Evolutionary conservation across 805 yeast genomes (phyloP), one percentile per base, ranked within the genome.

Genomic region (Ogataea dorogensis): DNA sequence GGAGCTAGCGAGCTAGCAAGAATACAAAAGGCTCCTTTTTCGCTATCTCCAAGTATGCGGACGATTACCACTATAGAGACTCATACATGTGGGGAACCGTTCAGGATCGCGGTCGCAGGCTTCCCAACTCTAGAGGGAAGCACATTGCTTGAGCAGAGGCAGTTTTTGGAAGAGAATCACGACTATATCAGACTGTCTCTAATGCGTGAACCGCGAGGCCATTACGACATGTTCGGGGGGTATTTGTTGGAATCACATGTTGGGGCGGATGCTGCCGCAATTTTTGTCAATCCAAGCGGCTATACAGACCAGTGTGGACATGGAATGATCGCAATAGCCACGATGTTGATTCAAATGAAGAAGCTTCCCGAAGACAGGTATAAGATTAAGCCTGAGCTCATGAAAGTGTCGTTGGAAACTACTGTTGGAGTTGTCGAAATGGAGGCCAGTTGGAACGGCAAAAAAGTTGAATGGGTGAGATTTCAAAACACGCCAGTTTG

Each of bases 291-390:
- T 28, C 54, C 55, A 1, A 47, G 49, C 24, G 58, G 59, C 4
- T 53, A 53, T 27, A 53, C 55, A 5, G 58, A 54, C 29, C 58
- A 53, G 30, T 54, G 59, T 39, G 59, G 59, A 3, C 59, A 54
- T 39, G 59, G 59, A 2, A 47, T 51, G 37, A 51, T 54, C 19
- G 50, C 58, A 5, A 42, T 43, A 16, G 51, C 50, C 3, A 47
- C 58, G 2, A 42, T 51, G 11, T 20, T 51, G 9, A 35, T 55
- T 12, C 33, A 39, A 20, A 12, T 50, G 31, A 43, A 47, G 2
- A 39, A 53, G 49, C 32, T 52, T 5, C 49, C 50, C 7, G 26
- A 41, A 15, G 34, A 38, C 5, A 37, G 36, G 12, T 49, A 50
- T n/a, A 38, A 36, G 10, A 16, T 47, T 14, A 50, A 46, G 29